Evolutionary conservation across 1,139 yeast genomes (phyloP), one percentile per base, ranked within the genome.

Genomic region (Saccharomyces hybrid): DNA sequence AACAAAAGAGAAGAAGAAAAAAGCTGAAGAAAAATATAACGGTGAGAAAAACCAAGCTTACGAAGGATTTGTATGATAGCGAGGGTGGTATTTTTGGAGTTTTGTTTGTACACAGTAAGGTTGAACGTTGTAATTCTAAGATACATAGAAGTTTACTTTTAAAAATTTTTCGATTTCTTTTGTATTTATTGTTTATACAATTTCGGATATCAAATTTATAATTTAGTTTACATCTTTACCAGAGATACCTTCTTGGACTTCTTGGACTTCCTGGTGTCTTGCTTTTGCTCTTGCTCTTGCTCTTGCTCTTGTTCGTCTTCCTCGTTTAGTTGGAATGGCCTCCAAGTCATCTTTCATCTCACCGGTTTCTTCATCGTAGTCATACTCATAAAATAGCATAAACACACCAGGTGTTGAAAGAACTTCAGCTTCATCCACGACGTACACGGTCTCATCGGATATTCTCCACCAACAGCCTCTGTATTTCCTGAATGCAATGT

Each of bases 401-500:
- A 90, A 91, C 0, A 95, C 90, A 21, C 97, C 97, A 58, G 88
- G 95, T 3, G 91, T 83, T 14, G 78, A 77, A 56, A 88, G 73
- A 1, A 89, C 97, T 68, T 90, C 96, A 7, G 79, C 80, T 67
- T 88, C 95, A 24, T 82, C 79, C 1, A 89, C 90, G 26, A 87
- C 80, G 59, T 87, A 83, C 2, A 90, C 96, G 1, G 84, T 83
- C 65, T 91, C 96, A 70, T 91, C 98, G 64, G 95, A 86, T 26
- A 90, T 84, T 69, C 96, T 80, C 96, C 97, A 90, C 97, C 98
- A 91, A 11, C 83, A 78, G 1, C 95, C 95, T 63, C 95, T 78
- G 56, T 76, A 78, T 63, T 82, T 84, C 64, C 97, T 81, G 72
- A 80, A 91, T 52, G 95, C 88, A 56, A 91, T 88, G 69, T 91